A percentile compares a stretch with the other conserved stretches of the same genome.
phyloP scores from a whole-genome alignment of 1,139 yeast genomes.

The Scheffersomyces titani region DNA sequence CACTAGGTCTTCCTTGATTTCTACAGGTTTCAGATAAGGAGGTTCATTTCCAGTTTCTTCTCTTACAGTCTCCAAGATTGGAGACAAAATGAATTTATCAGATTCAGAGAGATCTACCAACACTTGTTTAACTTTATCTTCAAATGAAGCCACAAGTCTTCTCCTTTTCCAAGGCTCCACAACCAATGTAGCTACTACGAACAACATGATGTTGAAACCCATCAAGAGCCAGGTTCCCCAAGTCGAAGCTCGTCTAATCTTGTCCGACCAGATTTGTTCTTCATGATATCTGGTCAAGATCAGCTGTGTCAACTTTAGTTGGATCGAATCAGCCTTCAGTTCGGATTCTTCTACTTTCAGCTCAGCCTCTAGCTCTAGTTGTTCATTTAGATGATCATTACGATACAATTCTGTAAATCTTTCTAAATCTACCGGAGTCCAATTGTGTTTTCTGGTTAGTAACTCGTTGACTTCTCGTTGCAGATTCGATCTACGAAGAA shows the following conservation, averaged over 20 bases:
- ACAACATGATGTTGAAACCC: slow-evolving; percentile 81
- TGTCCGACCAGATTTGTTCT: slow-evolving; percentile 98
- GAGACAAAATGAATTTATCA: not conserved
- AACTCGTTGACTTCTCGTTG: slow-evolving; percentile 89
- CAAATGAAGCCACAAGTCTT: slow-evolving; percentile 79
- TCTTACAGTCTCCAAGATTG: not conserved
- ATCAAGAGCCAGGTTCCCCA: slow-evolving; percentile 95
- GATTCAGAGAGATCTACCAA: slow-evolving; percentile 31
- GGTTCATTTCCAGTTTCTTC: not conserved
- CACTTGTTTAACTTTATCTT: slow-evolving; percentile 67
- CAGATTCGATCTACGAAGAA: slow-evolving; percentile 64
- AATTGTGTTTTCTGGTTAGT: slow-evolving; percentile 78
- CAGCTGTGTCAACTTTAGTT: slow-evolving; percentile 68
- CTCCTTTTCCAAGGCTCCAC: slow-evolving; percentile 95
- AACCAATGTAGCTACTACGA: slow-evolving; percentile 77
- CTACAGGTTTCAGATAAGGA: not conserved
- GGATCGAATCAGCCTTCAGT: slow-evolving; percentile 65
- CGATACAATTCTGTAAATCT: slow-evolving; percentile 79
- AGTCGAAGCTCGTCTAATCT: slow-evolving; percentile 88
- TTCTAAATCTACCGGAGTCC: slow-evolving; percentile 80
- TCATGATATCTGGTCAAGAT: slow-evolving; percentile 91
- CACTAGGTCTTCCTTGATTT: not conserved
- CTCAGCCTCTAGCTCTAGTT: slow-evolving; percentile 57
- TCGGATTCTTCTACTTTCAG: slow-evolving; percentile 58
- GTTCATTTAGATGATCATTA: slow-evolving; percentile 77